Conservation (phyloP, 768 basidiomycete genomes). For the Mycena vulgaris region DNA sequence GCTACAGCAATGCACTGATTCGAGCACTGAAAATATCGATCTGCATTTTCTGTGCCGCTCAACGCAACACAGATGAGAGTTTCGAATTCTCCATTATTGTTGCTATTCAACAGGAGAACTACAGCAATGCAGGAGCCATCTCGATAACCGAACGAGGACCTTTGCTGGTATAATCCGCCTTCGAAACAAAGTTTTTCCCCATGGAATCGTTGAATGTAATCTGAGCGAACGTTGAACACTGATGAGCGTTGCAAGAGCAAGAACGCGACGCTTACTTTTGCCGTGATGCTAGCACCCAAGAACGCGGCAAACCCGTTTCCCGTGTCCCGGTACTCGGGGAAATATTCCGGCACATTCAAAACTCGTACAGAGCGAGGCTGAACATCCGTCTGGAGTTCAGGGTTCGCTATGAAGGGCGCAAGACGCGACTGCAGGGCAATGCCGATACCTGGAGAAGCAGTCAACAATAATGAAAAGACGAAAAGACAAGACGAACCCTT, state of each 20-base stretch:
- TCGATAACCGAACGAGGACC: conserved; percentile 86
- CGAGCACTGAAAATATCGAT: no score
- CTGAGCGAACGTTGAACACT: conserved; percentile 53
- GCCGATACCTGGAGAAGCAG: conserved; percentile 64
- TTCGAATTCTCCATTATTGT: no score
- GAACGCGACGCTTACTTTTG: conserved; percentile 71
- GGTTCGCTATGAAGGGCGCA: conserved; percentile 70
- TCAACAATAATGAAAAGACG: conserved; percentile 16
- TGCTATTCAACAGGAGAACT: no score
- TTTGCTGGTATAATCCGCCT: conserved; percentile 80
- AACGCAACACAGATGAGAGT: no score
- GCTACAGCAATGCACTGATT: conserved; percentile 60
- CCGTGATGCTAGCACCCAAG: conserved; percentile 87
- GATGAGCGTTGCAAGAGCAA: background rate
- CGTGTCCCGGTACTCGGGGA: conserved; percentile 89
- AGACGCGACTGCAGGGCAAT: conserved; percentile 81
- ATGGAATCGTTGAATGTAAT: conserved; percentile 81
- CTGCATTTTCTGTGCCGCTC: no score
- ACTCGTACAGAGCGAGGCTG: conserved; percentile 78
- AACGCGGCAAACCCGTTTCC: conserved; percentile 88
- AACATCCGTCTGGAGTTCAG: conserved; percentile 78
- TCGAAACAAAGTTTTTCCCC: conserved; percentile 82
- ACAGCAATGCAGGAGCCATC: conserved; percentile 82
- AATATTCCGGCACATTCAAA: conserved; percentile 88
- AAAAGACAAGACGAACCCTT: conserved; percentile 65